These are phyloP conservation scores for Raphanus raphanistrum DNA, from an alignment of 345 rosid species.

Conservation along the genomic window DNA sequence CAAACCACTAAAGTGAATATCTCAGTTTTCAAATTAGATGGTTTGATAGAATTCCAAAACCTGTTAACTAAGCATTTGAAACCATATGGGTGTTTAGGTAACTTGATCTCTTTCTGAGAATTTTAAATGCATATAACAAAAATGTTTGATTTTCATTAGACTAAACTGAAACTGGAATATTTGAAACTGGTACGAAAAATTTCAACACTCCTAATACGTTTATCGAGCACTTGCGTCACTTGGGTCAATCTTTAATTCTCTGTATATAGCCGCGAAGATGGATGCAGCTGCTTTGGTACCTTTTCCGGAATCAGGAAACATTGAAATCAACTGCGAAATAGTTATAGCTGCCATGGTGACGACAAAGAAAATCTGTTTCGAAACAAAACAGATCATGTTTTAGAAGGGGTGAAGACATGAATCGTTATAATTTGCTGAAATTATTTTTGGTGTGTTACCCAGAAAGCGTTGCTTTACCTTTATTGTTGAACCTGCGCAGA, in stretches of 20 bases:
- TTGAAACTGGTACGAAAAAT: slow-evolving; percentile 61
- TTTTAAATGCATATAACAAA: background rate
- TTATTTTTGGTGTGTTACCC: slow-evolving; percentile 36
- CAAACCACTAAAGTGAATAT: slow-evolving; percentile 51
- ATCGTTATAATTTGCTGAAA: background rate
- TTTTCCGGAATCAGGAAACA: slow-evolving; percentile 59
- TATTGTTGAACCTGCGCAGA: slow-evolving; percentile 71
- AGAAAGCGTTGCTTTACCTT: slow-evolving; percentile 57
- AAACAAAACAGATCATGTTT: background rate
- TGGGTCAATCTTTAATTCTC: slow-evolving; percentile 63
- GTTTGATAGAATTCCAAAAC: background rate
- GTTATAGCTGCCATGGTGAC: slow-evolving; percentile 60
- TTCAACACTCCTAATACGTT: slow-evolving; percentile 53
- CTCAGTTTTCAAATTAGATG: background rate
- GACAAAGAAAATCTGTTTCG: slow-evolving; percentile 64
- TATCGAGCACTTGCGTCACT: slow-evolving; percentile 54
- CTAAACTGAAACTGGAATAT: slow-evolving; percentile 44
- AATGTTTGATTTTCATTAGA: background rate
- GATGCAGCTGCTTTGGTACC: slow-evolving; percentile 68
- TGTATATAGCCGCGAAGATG: slow-evolving; percentile 60
- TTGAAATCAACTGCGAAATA: slow-evolving; percentile 70
- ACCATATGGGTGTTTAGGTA: slow-evolving; percentile 11
- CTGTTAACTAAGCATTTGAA: background rate
- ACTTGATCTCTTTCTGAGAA: slow-evolving; percentile 35
- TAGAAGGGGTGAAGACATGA: background rate